Base-by-base conservation (phyloP, 495 filamentous ascomycete genomes). In the Lophium mytilinum region DNA sequence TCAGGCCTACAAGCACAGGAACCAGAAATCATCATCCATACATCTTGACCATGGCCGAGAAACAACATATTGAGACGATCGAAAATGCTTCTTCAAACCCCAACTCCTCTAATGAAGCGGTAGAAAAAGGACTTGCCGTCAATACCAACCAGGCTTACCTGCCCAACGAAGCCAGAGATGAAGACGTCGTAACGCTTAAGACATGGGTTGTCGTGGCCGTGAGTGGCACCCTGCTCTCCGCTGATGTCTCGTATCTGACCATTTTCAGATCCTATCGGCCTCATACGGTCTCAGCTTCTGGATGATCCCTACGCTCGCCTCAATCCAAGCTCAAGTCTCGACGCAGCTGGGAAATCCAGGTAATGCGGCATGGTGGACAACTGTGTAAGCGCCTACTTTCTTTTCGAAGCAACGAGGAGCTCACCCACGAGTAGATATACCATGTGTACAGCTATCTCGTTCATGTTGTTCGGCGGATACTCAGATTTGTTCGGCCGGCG, bases 211-310 rank as follows among this genome's bases (percentile, higher is more conserved):
- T 51, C 48, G 36, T 51, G 30, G 9, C 10, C 12, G 48, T 51
- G 24, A 30, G 48, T 51, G 17, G 11, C 19, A 15, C 9, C 9
- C 12, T 51, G 18, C 48, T 10, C 24, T 6, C 11, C 36, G 6
- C 36, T 9, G 19, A 35, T 51, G n/a, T n/a, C n/a, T 10, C 48
- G 36, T 30, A 33, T 18, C 48, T 30, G 12, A 51, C 24, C 19
- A 30, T n/a, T 51, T 35, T 21, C 36, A 53, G 46, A 64, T 64
- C 24, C 58, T 64, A 4, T 49, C 61, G 4, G 33, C 40, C n/a
- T 42, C 37, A 21, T 64, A 64, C 46, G 61, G 61, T 17, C 43
- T 64, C 43, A 63, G 60, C 4, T 64, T 64, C 61, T 64, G 61
- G 61, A 37, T 60, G 11, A 58, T 65, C 11, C 43, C 62, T n/a